Evolutionary conservation across 345 rosid genomes (phyloP).

Genomic region (Ceriops tagal): DNA sequence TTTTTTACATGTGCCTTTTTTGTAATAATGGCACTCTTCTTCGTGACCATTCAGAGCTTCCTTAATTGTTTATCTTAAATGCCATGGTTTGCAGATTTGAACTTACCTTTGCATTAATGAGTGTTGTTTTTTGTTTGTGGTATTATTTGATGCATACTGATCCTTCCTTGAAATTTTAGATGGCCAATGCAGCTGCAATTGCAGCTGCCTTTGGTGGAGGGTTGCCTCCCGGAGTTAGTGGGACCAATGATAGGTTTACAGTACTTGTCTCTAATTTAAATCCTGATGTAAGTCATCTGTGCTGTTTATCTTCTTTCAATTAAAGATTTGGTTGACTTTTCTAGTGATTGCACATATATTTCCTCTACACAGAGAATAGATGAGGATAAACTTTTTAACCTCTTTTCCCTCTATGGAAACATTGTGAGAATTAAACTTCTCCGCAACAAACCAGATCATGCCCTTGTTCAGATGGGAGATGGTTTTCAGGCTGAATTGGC

Average conservation of each 20-base stretch:
- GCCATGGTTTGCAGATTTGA: no score
- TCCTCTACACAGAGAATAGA: constrained; percentile 58
- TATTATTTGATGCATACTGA: neutral
- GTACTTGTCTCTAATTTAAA: constrained; percentile 81
- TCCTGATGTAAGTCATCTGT: constrained; percentile 62
- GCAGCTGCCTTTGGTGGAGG: constrained; percentile 97
- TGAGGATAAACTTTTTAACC: constrained; percentile 91
- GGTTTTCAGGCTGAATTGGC: constrained; percentile 98
- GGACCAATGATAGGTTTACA: constrained; percentile 94
- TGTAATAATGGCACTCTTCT: no score
- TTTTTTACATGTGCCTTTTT: no score
- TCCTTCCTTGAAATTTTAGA: constrained; percentile 34
- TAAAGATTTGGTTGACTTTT: neutral
- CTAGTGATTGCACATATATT: constrained; percentile 12
- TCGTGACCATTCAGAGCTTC: no score
- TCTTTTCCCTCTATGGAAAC: constrained; percentile 94
- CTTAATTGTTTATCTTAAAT: no score
- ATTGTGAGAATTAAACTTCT: constrained; percentile 90
- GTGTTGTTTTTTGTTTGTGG: no score
- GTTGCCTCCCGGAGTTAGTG: constrained; percentile 89
- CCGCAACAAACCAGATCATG: constrained; percentile 96
- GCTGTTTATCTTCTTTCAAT: neutral
- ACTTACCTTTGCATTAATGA: no score
- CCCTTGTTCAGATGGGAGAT: constrained; percentile 97
- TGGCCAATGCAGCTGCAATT: constrained; percentile 87